Evolutionary conservation across 2,329 filamentous ascomycete genomes (phyloP).

Genomic region (Dactylonectria estremocensis): DNA sequence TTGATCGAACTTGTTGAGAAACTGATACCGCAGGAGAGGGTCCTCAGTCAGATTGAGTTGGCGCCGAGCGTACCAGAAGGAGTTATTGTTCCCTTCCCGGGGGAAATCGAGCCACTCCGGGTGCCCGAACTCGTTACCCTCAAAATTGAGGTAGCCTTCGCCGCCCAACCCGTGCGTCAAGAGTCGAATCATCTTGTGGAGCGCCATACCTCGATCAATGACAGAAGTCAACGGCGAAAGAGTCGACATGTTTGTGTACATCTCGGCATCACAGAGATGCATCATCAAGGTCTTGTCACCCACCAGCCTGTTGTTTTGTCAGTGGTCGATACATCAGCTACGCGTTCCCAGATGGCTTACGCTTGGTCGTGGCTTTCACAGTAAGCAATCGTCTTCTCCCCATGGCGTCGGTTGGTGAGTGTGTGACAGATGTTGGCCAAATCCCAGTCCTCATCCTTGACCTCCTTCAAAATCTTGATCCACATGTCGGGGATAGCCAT

Average conservation of each 20-base stretch:
- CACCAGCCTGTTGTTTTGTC: slow-evolving; percentile 75
- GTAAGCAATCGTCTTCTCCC: slow-evolving; percentile 98
- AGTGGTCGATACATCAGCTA: slow-evolving; percentile 35
- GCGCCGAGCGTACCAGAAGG: slow-evolving; percentile 93
- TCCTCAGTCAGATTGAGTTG: slow-evolving; percentile 96
- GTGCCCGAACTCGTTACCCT: slow-evolving; percentile 98
- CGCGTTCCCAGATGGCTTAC: slow-evolving; percentile 67
- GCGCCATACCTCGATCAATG: slow-evolving; percentile 90
- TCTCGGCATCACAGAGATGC: slow-evolving; percentile 96
- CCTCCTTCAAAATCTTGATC: slow-evolving; percentile 98
- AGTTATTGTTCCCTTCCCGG: slow-evolving; percentile 91
- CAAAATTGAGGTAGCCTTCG: slow-evolving; percentile 98
- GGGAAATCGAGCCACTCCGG: slow-evolving; percentile 99
- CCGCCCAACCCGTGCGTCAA: slow-evolving; percentile 93
- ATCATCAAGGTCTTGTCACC: slow-evolving; percentile 98
- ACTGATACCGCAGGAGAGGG: slow-evolving; percentile 85
- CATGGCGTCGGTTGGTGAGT: slow-evolving; percentile 91
- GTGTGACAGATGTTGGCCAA: slow-evolving; percentile 88
- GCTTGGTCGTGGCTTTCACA: slow-evolving; percentile 98
- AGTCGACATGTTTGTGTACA: slow-evolving; percentile 98
- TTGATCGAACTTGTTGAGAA: slow-evolving; percentile 93
- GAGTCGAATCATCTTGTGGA: slow-evolving; percentile 98
- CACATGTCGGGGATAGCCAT: slow-evolving; percentile 99
- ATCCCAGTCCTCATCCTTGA: slow-evolving; percentile 92
- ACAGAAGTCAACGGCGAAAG: slow-evolving; percentile 87